Base-by-base conservation (phyloP, 2,329 filamentous ascomycete species). In the Didymella segeticola region DNA sequence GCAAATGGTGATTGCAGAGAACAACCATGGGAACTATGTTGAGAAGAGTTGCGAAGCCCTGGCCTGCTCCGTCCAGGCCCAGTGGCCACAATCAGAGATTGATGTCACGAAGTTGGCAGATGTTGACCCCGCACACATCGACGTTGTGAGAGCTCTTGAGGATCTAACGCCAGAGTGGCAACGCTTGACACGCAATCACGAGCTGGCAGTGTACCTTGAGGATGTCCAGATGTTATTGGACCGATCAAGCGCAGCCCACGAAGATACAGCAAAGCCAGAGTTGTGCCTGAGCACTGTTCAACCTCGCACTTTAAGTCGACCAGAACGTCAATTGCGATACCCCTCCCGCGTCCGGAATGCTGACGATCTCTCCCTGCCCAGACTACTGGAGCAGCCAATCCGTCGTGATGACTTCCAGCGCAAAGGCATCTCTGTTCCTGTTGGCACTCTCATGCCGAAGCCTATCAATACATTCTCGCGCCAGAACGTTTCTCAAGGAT, bases 161-260 rank as follows among this genome's bases (percentile, higher is more conserved):
- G 60, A 65, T 0, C 63, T 86, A 12, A 57, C 61, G 0, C 74
- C 75, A 0, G 78, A 83, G 43, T 86, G 82, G 82, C 56, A 68
- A 4, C 75, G 79, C 0, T 60, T 83, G 0, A 78, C 73, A n/a
- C 71, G 77, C 5, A 86, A 86, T 37, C 55, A 74, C 9, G 73
- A 81, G 23, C 71, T 85, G 0, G 76, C 72, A 0, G 34, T 64
- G 0, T 79, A 84, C 57, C 53, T 85, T 1, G 48, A 70, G 9
- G 36, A 74, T 22, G 76, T 82, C 0, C 81, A 85, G 46, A 5
- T 38, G 0, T 58, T 81, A 8, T 54, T 63, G n/a, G 27, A 50
- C 30, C 25, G 43, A n/a, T 33, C 38, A 22, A 38, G n/a, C 17
- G 15, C 22, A 33, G n/a, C 8, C 2, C 20, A 12, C 5, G 1